Conservation (phyloP, 179 eudicot genomes). For the Carnegiea gigantea region DNA sequence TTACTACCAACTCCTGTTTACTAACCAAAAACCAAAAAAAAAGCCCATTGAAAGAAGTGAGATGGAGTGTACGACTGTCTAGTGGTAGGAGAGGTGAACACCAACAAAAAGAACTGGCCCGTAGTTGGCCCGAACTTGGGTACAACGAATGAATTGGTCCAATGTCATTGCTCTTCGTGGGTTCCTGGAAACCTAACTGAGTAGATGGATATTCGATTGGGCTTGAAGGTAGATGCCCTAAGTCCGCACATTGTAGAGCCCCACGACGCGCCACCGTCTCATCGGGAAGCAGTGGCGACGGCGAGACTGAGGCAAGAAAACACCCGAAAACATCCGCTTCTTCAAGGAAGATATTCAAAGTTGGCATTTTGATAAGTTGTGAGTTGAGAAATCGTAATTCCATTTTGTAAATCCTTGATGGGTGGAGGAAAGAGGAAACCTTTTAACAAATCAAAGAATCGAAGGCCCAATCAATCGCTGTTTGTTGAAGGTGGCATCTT, state of each 20-base stretch:
- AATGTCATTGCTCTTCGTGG: too few relatives aligned
- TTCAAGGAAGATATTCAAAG: neutral
- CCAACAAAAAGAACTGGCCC: too few relatives aligned
- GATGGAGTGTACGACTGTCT: too few relatives aligned
- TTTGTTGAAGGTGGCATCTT: constrained; percentile 70
- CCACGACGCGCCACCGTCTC: constrained; percentile 14
- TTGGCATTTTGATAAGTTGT: neutral
- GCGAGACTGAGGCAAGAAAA: neutral
- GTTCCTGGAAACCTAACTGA: neutral
- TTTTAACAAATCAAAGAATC: constrained; percentile 35
- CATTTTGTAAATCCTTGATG: constrained; percentile 22
- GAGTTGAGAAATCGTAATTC: neutral
- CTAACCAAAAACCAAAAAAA: too few relatives aligned
- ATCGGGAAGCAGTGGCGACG: constrained; percentile 6
- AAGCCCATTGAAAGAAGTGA: too few relatives aligned
- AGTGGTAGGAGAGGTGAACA: too few relatives aligned
- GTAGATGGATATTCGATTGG: constrained; percentile 23
- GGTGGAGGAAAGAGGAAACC: constrained; percentile 51
- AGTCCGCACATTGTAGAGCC: neutral
- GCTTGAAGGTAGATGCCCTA: constrained; percentile 15
- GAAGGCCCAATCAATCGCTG: constrained; percentile 38
- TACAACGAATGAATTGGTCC: neutral
- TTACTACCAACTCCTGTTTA: too few relatives aligned
- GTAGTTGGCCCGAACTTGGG: neutral
- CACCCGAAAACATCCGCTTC: neutral